Conservation (phyloP, 192 early-diverging fungal genomes). For the Linnemannia exigua region DNA sequence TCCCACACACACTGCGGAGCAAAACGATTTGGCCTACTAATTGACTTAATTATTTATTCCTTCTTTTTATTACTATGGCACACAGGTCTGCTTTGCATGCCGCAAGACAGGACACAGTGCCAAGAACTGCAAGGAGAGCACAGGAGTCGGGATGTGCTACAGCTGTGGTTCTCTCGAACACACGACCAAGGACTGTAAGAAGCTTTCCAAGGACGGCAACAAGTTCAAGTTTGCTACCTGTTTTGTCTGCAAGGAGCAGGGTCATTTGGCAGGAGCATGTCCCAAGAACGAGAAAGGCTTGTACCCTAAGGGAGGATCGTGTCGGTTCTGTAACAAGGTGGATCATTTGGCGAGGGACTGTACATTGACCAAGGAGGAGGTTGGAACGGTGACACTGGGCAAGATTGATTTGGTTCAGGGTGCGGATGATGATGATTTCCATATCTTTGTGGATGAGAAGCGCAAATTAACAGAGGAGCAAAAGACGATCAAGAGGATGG, state of each 20-base stretch:
- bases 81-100: conserved; percentile 87
- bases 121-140: conserved; percentile 81
- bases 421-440: conserved; percentile 95
- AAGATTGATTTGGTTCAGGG: conserved; percentile 87
- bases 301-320: conserved; percentile 92
- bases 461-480: conserved; percentile 67
- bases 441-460: conserved; percentile 75
- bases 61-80: neutral
- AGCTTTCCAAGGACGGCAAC: conserved; percentile 64
- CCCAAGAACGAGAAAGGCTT: conserved; percentile 91
- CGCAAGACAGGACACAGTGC: conserved; percentile 87
- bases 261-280: conserved; percentile 88
- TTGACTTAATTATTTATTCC: no score
- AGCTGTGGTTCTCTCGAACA: conserved; percentile 92
- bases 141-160: conserved; percentile 82
- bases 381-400: conserved; percentile 73
- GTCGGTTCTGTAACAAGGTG: conserved; percentile 90
- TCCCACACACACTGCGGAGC: neutral
- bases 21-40: no score
- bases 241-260: conserved; percentile 87
- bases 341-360: conserved; percentile 90
- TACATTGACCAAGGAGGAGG: conserved; percentile 72
- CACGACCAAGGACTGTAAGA: conserved; percentile 81
- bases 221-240: conserved; percentile 86
- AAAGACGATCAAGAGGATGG: conserved; percentile 38